Evolutionary conservation across 345 rosid species (phyloP).

Genomic region (Triadica sebifera): DNA sequence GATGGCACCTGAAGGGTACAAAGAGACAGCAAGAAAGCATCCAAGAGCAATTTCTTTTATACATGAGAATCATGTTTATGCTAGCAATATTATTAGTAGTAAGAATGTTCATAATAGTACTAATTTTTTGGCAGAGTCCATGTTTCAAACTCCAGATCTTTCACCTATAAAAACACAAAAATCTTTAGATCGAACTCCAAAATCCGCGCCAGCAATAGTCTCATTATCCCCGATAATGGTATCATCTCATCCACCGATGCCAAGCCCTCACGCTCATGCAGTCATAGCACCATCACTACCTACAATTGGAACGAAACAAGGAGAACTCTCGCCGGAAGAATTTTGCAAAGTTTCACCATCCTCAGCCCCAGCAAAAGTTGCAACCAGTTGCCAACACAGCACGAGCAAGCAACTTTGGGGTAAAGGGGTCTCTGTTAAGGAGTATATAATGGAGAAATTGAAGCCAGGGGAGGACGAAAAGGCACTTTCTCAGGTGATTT

Average conservation of each 20-base stretch:
- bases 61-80: conserved; percentile 43
- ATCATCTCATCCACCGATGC: neutral
- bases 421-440: conserved; percentile 79
- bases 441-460: conserved; percentile 55
- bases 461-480: conserved; percentile 78
- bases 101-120: neutral
- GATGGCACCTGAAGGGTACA: conserved; percentile 52
- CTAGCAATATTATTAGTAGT: conserved; percentile 26
- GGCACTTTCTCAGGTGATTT: conserved; percentile 60
- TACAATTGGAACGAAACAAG: neutral
- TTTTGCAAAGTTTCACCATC: conserved; percentile 2
- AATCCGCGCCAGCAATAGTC: neutral
- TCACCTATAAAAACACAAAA: conserved; percentile 15
- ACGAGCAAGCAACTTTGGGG: conserved; percentile 40
- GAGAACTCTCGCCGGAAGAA: conserved; percentile 11
- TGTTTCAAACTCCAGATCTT: conserved; percentile 30
- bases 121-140: neutral
- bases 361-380: conserved; percentile 12
- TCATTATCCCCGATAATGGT: neutral
- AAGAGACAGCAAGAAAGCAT: conserved; percentile 48
- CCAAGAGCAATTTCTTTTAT: conserved; percentile 42
- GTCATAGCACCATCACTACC: neutral
- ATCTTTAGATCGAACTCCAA: conserved; percentile 13
- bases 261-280: neutral
- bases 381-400: neutral